Base-by-base conservation (phyloP, 768 basidiomycete species). In the Agaricus blazei region DNA sequence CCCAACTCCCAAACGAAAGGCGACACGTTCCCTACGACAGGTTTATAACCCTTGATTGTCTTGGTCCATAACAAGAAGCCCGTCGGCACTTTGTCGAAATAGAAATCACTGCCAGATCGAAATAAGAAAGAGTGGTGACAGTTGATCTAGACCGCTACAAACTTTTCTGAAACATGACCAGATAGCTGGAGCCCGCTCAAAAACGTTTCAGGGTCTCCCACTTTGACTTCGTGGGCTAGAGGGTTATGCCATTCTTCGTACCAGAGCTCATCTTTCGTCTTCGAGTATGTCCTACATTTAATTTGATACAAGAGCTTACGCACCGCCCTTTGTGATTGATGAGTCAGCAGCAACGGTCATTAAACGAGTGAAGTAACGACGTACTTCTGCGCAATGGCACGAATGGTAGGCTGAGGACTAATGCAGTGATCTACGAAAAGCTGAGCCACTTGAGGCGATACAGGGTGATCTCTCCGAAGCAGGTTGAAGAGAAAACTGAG, bases 31-130 rank as follows among this genome's bases (percentile, higher is more conserved):
- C 72, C 71, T 5, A 66, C 60, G 2, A 75, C 67, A 27, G 71
- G 64, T 31, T 58, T 65, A 63, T 90, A 92, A 14, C 76, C 86
- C 61, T 85, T 84, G 48, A 91, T 71, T 36, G 72, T 75, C 58
- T 78, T 66, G 24, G 78, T 69, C 91, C 93, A 94, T 3, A 82
- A 70, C 50, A 94, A 67, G 73, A 93, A 94, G 1, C 93, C 93
- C 6, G 87, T 88, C 36, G 75, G 70, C 23, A 88, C 70, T 64
- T 90, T 87, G 70, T 96, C 93, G 19, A 88, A 72, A 66, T 85
- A 90, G 51, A 69, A 67, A 23, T 75, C 72, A 42, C 73, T 77
- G 24, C n/a, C 46, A 24, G 36, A 19, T 34, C 15, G 24, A 51
- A 27, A 59, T 60, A 42, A 63, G 51, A 37, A 9, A 49, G 48